Base-by-base conservation (phyloP, 2,329 filamentous ascomycete species). In the Dactylellina drechsleri region DNA sequence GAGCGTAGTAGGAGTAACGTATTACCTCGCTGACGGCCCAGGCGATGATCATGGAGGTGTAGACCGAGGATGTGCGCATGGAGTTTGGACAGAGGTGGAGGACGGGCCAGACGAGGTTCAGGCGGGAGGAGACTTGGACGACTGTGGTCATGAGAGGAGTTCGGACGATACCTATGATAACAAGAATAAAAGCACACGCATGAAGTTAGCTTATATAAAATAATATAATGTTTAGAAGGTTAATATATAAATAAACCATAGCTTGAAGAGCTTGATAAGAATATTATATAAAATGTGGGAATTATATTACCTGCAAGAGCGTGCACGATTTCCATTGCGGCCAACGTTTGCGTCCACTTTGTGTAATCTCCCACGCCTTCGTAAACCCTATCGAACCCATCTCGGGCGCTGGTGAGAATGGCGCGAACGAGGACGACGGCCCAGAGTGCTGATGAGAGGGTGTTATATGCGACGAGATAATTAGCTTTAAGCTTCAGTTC, bases 1-100 rank as follows among this genome's bases (percentile, higher is more conserved):
- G 86, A 41, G 91, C 91, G 81, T 98, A 98, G 86, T 92, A 99
- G 56, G 88, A 87, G 86, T 99, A 99, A 65, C 95, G 90, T 79
- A 97, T 90, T 62, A 97, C 91, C 84, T 99, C 95, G 75, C 95
- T 97, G 72, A 92, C 82, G 77, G 89, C 90, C 94, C 95, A 98
- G 36, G 95, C 93, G 66, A 90, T 80, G 71, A 98, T 86, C 92
- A 96, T 92, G 79, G 86, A 87, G 78, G 88, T 85, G 85, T 93
- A 96, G 66, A 86, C 87, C 18, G 86, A 83, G 76, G 85, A 87
- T 60, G 83, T 80, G 73, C 88, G 88, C 62, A 90, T 86, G 66
- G 85, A 83, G 8, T 91, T 91, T 18, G 71, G 64, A 84, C 94
- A 97, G 47, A 86, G 85, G 80, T 89, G 86, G 80, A 92, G 89